Evolutionary conservation across 2,329 filamentous ascomycete species (phyloP).

Genomic region (Fusarium keratoplasticum): DNA sequence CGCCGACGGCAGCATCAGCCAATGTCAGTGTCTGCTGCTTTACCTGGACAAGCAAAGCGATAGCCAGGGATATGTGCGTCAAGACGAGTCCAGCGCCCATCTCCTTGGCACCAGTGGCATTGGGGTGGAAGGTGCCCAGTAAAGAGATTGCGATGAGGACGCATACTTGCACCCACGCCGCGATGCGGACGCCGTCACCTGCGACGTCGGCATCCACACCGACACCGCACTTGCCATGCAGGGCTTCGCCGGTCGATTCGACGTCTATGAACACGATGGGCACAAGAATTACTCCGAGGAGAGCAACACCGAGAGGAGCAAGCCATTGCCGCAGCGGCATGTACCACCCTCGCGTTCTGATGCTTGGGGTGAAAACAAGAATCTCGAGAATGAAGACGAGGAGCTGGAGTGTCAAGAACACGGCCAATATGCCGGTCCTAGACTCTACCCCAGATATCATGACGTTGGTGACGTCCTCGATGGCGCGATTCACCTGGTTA

Average conservation of each 20-base stretch:
- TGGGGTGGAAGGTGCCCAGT: background rate
- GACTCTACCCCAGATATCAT: background rate
- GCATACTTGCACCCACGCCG: background rate
- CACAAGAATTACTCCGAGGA: background rate
- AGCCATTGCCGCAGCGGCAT: background rate
- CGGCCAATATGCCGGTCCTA: background rate
- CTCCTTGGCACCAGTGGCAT: background rate
- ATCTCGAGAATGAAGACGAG: background rate
- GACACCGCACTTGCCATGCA: background rate
- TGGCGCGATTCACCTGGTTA: background rate
- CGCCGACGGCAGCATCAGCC: background rate
- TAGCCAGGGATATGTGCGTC: background rate
- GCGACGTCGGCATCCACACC: background rate
- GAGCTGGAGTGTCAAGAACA: background rate
- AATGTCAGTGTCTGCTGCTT: background rate
- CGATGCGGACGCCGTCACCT: background rate
- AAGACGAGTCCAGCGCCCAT: background rate
- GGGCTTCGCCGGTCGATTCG: background rate
- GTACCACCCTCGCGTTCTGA: background rate
- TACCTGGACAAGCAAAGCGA: background rate
- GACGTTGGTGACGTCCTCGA: background rate
- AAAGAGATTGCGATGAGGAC: background rate
- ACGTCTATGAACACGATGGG: background rate
- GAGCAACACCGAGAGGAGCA: background rate
- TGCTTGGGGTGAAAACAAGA: background rate